Evolutionary conservation across 2,329 filamentous ascomycete genomes (phyloP), one percentile per base, ranked within the genome.

Genomic region (Trichoderma citrinoviride): DNA sequence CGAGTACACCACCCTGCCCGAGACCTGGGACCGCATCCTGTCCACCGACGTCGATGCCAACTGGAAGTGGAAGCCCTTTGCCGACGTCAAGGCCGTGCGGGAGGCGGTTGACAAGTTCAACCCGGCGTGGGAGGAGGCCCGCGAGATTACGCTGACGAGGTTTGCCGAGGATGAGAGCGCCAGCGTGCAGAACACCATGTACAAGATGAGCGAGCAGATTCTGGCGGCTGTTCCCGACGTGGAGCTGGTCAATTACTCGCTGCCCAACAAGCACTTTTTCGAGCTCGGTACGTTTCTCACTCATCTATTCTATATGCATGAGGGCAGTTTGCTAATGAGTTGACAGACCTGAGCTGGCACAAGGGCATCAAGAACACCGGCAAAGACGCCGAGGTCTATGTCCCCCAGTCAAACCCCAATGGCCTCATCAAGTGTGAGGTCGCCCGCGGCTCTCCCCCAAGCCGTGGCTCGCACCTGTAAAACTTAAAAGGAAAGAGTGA

Each of bases 241-340:
- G 23, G 85, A 89, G 50, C 82, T 84, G 23, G 91, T 95, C 47
- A 86, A 90, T 71, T 98, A 97, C 76, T 83, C 89, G 8, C 83
- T 99, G 73, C 95, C 95, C 12, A 99, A 99, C 83, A 98, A 97
- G 82, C 95, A 99, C 80, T 98, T 97, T 81, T 98, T 98, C 75
- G 94, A 98, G 79, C 89, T 98, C 77, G 90, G 88, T 92, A 81
- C 80, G 89, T 68, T 73, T 25, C 12, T 7, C 10, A 63, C 61
- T 19, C 10, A 37, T 19, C 3, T 7, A 7, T 0, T 5, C 29
- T n/a, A 23, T 19, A 10, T 4, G 19, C 5, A 12, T 3, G 40
- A 53, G 1, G 6, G 0, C 25, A 25, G 3, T 44, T 37, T 41
- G 49, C 49, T 62, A 40, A 62, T 12, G 55, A 19, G 17, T 15